phyloP scores from a whole-genome alignment of 768 basidiomycete genomes.

The Sporobolomyces roseus region DNA sequence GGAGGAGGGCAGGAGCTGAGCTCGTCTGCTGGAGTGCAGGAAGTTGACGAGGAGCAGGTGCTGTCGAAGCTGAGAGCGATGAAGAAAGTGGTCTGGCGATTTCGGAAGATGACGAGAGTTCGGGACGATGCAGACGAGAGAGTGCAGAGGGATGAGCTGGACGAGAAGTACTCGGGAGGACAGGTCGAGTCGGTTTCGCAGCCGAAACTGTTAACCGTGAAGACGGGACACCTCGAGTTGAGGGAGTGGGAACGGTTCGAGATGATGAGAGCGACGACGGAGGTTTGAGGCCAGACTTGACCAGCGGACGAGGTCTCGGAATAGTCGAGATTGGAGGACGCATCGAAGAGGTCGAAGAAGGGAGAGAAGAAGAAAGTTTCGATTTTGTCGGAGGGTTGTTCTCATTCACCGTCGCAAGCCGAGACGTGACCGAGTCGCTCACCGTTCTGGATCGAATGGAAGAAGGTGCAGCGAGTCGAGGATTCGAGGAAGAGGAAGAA shows the following conservation, averaged over 20 bases:
- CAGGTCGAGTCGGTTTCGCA: background rate
- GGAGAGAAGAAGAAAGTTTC: constrained; percentile 4
- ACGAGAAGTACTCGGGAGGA: background rate
- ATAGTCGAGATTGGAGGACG: constrained; percentile 11
- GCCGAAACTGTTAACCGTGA: background rate
- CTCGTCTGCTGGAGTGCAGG: too few species aligned
- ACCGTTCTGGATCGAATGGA: background rate
- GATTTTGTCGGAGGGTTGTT: background rate
- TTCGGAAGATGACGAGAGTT: background rate
- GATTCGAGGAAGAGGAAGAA: too few species aligned
- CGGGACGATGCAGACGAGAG: background rate
- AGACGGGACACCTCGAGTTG: background rate
- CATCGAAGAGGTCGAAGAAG: constrained; percentile 4
- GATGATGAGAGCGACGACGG: background rate
- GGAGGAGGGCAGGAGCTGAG: too few species aligned
- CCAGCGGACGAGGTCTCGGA: background rate
- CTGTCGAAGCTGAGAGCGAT: too few species aligned
- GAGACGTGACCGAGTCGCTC: background rate
- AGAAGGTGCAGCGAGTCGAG: background rate
- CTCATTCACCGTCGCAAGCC: constrained; percentile 1
- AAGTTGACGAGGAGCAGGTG: too few species aligned
- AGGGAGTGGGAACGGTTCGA: background rate
- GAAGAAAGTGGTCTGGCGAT: background rate
- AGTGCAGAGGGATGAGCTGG: background rate
- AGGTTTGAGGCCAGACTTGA: background rate